Base-by-base conservation (phyloP, 805 yeast species). In the Brettanomyces nanus region DNA sequence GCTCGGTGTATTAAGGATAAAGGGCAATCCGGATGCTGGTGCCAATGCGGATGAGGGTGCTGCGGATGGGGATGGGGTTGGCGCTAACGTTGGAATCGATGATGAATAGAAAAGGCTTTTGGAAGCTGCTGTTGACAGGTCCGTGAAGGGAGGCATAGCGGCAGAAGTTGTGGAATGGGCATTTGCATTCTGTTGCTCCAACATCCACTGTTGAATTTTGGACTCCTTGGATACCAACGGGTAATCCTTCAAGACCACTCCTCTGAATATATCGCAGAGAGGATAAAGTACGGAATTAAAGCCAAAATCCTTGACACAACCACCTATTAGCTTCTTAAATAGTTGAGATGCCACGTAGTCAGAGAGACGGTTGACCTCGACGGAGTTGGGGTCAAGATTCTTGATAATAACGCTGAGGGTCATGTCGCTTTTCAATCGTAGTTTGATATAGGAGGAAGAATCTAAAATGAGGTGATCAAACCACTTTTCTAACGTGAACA, bases 261-360 rank as follows among this genome's bases (percentile, higher is more conserved):
- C 77, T 52, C 78, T 80, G 47, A 81, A 73, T 2, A 83, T 68
- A 46, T 82, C 90, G 44, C 84, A 72, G 20, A 85, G 56, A 3
- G 83, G 79, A 41, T 68, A 68, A 40, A 82, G 60, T n/a, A 79
- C 67, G 3, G 69, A 53, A 49, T 85, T 87, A 53, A 85, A 85
- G 1, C 95, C 94, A 61, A 79, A 85, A 56, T 85, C 95, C 44
- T 76, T 79, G 27, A 81, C 69, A 43, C 85, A 71, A 7, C 81
- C 78, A 2, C 92, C 94, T 17, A 83, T 52, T 19, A 80, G 52
- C 28, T 77, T 72, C 46, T 69, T 69, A 33, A 82, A 61, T 4
- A 83, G 59, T 37, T 75, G 66, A 0, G 71, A 63, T 0, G 81
- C 79, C 21, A 71, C 67, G 19, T 64, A 71, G 41, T 75, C 78